Base-by-base conservation (phyloP, 768 basidiomycete genomes). In the Russula sp. region DNA sequence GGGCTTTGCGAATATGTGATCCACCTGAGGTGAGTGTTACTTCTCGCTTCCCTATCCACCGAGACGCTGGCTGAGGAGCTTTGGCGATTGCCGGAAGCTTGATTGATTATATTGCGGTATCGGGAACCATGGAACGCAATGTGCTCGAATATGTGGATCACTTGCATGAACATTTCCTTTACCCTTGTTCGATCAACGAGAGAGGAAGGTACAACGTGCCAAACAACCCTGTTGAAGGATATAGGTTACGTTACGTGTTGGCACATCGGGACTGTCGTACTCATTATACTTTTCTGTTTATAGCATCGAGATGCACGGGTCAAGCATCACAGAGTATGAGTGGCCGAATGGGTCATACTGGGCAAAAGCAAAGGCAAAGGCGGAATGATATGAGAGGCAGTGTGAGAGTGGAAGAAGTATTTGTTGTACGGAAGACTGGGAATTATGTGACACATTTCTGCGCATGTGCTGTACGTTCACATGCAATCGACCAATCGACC, bases 1-100 rank as follows among this genome's bases (percentile, higher is more conserved):
- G 93, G 93, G 8, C 79, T 96, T 36, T 95, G 94, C 72, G 92
- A 96, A 79, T 90, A 94, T 75, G 92, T 91, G 54, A 92, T 94
- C 69, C 90, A 91, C 71, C 75, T 90, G 55, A 88, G 87, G 88
- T 83, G 68, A 28, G 52, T 7, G 18, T 44, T 30, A 34, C 52
- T 2, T 18, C 20, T 49, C 11, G 6, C 52, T 40, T 30, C 14
- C 8, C 22, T 5, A 2, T 63, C n/a, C 9, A 26, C n/a, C 13
- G 36, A 54, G 32, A 18, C 28, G n/a, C 26, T 54, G 58, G 18
- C 34, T 54, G 58, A 59, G 28, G n/a, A n/a, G 30, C 36, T 7
- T n/a, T 20, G 61, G 53, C 26, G 28, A 18, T 36, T 28, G 28
- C 24, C 26, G 52, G 58, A 64, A 89, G 89, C 61, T 76, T 97